Conservation (phyloP, 2,329 filamentous ascomycete genomes). For the Colletotrichum abscissum region DNA sequence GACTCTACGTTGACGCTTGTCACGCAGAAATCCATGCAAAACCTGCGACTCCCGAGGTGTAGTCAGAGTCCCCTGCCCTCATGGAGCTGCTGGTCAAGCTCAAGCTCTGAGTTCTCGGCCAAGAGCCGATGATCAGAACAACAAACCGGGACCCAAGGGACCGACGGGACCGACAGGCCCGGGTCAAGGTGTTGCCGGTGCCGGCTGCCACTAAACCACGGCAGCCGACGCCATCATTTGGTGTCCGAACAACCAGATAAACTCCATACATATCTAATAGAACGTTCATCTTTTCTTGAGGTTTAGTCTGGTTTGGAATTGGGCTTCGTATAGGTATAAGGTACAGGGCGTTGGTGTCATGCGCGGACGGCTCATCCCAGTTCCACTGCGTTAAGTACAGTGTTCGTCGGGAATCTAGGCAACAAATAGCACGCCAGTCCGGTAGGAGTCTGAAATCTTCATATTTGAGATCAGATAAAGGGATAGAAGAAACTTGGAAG, state of each 20-base stretch:
- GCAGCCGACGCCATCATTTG: not conserved
- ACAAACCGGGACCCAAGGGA: conserved; percentile 10
- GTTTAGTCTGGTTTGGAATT: not conserved
- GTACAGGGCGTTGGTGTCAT: not conserved
- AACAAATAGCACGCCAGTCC: not conserved
- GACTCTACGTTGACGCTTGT: not conserved
- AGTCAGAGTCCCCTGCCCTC: conserved; percentile 31
- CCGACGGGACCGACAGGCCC: conserved; percentile 11
- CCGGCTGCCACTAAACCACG: not conserved
- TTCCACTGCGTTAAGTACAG: not conserved
- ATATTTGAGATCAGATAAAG: not conserved
- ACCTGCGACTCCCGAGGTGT: conserved; percentile 25
- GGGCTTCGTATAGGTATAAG: not conserved
- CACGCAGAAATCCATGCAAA: conserved; percentile 10
- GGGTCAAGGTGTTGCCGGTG: conserved; percentile 19
- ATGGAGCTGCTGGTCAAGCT: conserved; percentile 7
- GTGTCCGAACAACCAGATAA: not conserved
- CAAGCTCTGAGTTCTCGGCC: conserved; percentile 1
- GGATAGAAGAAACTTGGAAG: not conserved
- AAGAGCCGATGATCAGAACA: conserved; percentile 1
- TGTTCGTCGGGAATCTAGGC: too few species aligned
- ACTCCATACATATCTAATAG: too few species aligned
- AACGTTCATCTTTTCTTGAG: not conserved
- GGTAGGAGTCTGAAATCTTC: not conserved
- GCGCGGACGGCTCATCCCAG: not conserved